These are phyloP conservation scores for Colletotrichum sp. DNA, from an alignment of 2,329 filamentous ascomycete genomes.

Conservation along the genomic window DNA sequence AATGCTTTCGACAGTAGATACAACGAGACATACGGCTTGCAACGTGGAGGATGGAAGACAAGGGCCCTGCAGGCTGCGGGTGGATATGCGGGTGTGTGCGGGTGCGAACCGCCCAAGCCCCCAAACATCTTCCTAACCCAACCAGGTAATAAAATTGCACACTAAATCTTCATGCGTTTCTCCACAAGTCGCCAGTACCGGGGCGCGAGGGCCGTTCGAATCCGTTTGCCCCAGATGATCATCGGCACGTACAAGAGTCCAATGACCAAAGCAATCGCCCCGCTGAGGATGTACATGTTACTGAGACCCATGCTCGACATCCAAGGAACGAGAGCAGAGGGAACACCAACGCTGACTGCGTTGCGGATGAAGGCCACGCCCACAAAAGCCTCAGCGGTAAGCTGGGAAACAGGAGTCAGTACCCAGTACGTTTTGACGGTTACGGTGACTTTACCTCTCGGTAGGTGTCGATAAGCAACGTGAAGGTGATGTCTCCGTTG, in stretches of 20 bases:
- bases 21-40: neutral
- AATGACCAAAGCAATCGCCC: conserved; percentile 27
- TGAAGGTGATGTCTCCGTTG: conserved; percentile 36
- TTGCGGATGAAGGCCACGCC: conserved; percentile 37
- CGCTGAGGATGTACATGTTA: conserved; percentile 32
- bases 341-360: conserved; percentile 29
- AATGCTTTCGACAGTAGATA: neutral
- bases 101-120: neutral
- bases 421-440: neutral
- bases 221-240: conserved; percentile 35
- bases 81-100: neutral
- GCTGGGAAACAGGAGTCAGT: conserved; percentile 4
- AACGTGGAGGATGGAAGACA: neutral
- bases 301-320: conserved; percentile 32
- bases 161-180: neutral
- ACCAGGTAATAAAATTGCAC: neutral
- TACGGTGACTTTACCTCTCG: conserved; percentile 30
- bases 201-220: conserved; percentile 22
- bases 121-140: neutral
- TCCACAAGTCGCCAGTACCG: conserved; percentile 16
- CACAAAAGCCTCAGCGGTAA: conserved; percentile 33
- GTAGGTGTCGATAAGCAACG: conserved; percentile 39
- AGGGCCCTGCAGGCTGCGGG: neutral
- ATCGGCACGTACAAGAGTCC: conserved; percentile 30
- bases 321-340: conserved; percentile 34